Conservation (phyloP, 1,284 basidiomycete species). For the Rhizopogon parksii region DNA sequence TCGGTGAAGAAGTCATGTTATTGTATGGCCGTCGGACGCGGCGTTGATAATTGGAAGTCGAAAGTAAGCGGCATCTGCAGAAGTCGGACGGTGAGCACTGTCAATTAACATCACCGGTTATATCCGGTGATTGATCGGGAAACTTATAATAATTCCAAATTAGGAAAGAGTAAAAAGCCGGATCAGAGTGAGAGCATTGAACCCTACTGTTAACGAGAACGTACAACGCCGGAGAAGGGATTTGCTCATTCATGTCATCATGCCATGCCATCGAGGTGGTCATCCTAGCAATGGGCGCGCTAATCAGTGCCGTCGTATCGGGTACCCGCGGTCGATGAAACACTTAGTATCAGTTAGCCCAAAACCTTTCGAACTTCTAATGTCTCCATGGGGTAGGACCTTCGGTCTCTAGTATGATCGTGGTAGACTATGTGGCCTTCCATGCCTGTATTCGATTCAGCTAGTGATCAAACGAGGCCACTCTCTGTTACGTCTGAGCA, state of each 20-base stretch:
- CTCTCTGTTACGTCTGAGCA: too few relatives aligned
- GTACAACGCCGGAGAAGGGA: background rate
- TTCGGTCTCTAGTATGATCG: background rate
- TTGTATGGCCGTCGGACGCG: constrained; percentile 15
- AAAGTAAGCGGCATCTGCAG: constrained; percentile 1
- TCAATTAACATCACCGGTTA: constrained; percentile 12
- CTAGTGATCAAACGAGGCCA: background rate
- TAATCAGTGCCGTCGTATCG: background rate
- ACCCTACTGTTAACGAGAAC: background rate
- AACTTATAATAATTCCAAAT: constrained; percentile 18
- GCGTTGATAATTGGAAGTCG: constrained; percentile 1
- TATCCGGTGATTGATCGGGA: constrained; percentile 15
- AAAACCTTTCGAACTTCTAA: background rate
- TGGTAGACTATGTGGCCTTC: background rate
- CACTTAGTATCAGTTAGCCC: too few relatives aligned
- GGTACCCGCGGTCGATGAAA: background rate
- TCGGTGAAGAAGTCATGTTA: background rate
- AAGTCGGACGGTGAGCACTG: constrained; percentile 3
- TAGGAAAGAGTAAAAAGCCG: background rate
- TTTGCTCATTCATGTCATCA: background rate
- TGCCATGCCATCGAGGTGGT: background rate
- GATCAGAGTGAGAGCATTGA: background rate
- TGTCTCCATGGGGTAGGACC: background rate
- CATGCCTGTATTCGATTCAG: background rate
- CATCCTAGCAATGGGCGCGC: background rate